Evolutionary conservation across 257 asterid genomes (phyloP).

Genomic region (Nicotiana paniculata): DNA sequence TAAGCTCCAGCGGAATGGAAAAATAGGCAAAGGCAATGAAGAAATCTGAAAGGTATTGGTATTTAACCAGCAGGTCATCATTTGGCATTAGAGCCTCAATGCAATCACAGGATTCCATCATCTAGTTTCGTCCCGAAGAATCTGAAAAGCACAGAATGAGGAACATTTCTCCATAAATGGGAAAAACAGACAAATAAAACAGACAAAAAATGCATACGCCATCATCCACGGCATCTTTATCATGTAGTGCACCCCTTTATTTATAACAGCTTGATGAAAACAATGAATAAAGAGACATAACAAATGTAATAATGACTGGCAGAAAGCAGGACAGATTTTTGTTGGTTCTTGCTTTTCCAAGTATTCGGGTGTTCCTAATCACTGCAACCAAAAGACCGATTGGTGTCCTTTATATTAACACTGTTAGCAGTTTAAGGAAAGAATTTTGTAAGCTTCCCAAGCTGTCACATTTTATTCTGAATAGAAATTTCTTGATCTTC

Average conservation of each 20-base stretch:
- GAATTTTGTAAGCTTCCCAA: not conserved
- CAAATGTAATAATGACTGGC: not conserved
- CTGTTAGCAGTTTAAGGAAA: not conserved
- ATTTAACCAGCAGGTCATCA: slow-evolving; percentile 54
- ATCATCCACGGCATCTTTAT: not conserved
- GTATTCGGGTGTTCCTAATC: not conserved
- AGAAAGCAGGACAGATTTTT: not conserved
- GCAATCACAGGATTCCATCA: slow-evolving; percentile 59
- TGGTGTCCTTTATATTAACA: not conserved
- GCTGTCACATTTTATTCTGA: not conserved
- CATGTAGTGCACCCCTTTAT: not conserved
- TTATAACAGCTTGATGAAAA: not conserved
- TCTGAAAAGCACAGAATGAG: slow-evolving; percentile 20
- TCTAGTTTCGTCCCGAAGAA: slow-evolving; percentile 6
- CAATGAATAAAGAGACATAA: not conserved
- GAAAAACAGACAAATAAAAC: not conserved
- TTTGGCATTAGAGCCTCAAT: slow-evolving; percentile 61
- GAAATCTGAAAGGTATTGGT: slow-evolving; percentile 63
- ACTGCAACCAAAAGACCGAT: not conserved
- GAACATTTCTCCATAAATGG: not conserved
- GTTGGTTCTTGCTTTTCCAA: not conserved
- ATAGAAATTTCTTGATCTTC: not conserved
- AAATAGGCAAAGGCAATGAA: slow-evolving; percentile 67
- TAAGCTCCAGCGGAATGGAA: slow-evolving; percentile 68
- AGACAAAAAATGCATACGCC: not conserved